phyloP scores from a whole-genome alignment of 2,329 filamentous ascomycete genomes.

The Apiospora rasikravindrae region DNA sequence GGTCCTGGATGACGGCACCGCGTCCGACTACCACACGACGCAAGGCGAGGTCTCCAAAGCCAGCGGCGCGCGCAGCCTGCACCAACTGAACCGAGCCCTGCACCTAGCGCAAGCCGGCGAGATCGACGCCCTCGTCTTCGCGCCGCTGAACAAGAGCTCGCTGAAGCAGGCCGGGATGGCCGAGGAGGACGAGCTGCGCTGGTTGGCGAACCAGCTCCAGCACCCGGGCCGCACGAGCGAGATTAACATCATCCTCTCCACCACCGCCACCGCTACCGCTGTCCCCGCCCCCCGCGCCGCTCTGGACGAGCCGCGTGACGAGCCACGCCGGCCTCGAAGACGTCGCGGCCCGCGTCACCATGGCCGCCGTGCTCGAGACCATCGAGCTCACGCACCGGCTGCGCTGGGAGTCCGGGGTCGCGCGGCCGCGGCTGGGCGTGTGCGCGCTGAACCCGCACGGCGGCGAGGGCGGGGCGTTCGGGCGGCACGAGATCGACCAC shows the following conservation, averaged over 20 bases:
- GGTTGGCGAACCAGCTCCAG: conserved; percentile 38
- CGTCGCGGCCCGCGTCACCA: conserved; percentile 35
- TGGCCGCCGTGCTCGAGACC: conserved; percentile 32
- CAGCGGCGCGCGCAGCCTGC: conserved; percentile 33
- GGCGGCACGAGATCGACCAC: conserved; percentile 39
- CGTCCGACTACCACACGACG: conserved; percentile 23
- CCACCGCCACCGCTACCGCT: too few species aligned
- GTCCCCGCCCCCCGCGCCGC: conserved; percentile 17
- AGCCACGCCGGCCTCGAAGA: conserved; percentile 40
- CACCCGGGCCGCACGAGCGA: conserved; percentile 36
- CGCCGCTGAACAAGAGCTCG: conserved; percentile 41
- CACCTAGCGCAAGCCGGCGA: conserved; percentile 33
- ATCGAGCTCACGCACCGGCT: conserved; percentile 37
- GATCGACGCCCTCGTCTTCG: conserved; percentile 40
- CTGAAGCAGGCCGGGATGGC: conserved; percentile 40
- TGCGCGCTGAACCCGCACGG: conserved; percentile 43
- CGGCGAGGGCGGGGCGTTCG: conserved; percentile 41
- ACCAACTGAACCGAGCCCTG: conserved; percentile 37
- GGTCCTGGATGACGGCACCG: conserved; percentile 36
- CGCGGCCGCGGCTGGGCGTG: conserved; percentile 37
- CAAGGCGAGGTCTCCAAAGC: conserved; percentile 33
- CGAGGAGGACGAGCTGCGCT: conserved; percentile 42
- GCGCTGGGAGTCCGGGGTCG: conserved; percentile 39
- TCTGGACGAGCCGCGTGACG: conserved; percentile 40
- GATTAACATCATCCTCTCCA: conserved; percentile 34